Base-by-base conservation (phyloP, 257 asterid species). In the Solanum bulbocastanum region DNA sequence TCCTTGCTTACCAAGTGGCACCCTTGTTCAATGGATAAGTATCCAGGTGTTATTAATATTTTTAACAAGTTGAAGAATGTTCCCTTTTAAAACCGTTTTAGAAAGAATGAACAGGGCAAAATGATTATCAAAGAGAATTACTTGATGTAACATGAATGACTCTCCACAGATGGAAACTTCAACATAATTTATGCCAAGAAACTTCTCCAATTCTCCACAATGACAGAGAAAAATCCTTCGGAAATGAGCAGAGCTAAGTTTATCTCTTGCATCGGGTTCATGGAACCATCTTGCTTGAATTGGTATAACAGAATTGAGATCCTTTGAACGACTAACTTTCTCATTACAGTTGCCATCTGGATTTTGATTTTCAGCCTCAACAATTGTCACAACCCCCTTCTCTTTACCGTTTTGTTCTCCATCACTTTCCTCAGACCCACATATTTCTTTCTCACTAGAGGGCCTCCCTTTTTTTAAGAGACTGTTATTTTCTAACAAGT, bases 101-200 rank as follows among this genome's bases (percentile, higher is more conserved):
- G 33, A 86, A 30, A 44, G 66, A 74, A 35, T 40, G 72, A 83
- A 22, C 36, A 62, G 75, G 65, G 36, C n/a, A 44, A 49, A 27
- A 72, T 58, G 46, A 36, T 32, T n/a, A 30, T 33, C 60, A 36
- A 87, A 84, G 62, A 69, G 78, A 87, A 90, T 88, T 93, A 96
- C 99, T 92, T 96, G 99, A 92, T 97, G 99, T 92, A 97, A 89
- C 99, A 97, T 97, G 93, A 96, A 97, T 42, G 99, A 97, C 92
- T 97, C 99, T 73, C 99, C 99, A 88, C 93, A 93, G 62, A 97
- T 92, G 83, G 96, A 92, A 90, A 97, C 91, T 88, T 95, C 99
- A 65, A 97, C 91, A 65, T 88, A 97, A 73, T 91, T 93, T 90
- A 90, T 83, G 83, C 94, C 95, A 66, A 87, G 89, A 89, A 94